Evolutionary conservation across 257 asterid species (phyloP).

Genomic region (Solanum bukasovii): DNA sequence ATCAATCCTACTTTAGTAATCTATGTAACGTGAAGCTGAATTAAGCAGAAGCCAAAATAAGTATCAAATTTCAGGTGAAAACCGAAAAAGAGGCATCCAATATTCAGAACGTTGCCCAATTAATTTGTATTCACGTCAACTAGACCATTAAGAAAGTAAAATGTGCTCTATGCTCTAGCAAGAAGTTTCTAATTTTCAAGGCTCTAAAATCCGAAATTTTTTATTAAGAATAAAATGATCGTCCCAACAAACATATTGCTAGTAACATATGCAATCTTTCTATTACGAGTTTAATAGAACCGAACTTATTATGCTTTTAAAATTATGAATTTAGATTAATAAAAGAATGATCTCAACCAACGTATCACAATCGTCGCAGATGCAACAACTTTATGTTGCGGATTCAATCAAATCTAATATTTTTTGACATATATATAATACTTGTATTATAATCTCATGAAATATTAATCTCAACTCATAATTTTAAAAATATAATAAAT

Average conservation of each 20-base stretch:
- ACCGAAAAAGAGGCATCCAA: rapidly evolving
- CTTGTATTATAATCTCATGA: neutral
- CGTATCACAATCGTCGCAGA: neutral
- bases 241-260: neutral
- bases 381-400: neutral
- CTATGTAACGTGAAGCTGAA: neutral
- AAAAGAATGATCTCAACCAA: neutral
- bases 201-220: rapidly evolving
- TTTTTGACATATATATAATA: no score
- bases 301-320: neutral
- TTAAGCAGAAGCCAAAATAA: neutral
- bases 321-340: neutral
- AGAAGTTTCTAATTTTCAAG: neutral
- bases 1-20: neutral
- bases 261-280: neutral
- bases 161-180: neutral
- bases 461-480: neutral
- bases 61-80: neutral
- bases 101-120: neutral
- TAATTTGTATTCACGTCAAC: neutral
- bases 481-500: neutral
- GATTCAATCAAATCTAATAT: no score
- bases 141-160: neutral
- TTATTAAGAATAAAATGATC: neutral
- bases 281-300: neutral